Evolutionary conservation across 208 protist genomes (phyloP).

Genomic region (Leishmania aethiopica): DNA sequence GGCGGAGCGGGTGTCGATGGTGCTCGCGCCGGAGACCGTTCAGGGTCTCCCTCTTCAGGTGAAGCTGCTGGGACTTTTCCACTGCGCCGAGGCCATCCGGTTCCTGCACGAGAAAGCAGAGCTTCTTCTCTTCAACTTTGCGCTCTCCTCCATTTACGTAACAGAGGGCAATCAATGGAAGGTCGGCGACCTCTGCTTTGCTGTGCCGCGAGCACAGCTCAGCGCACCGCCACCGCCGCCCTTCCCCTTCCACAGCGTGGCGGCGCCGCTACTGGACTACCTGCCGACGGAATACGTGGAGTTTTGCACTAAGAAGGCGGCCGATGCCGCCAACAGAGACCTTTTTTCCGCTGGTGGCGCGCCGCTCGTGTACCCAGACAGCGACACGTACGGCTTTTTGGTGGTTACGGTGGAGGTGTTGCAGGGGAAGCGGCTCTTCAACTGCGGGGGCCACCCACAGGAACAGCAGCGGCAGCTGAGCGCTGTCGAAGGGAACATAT

Average conservation of each 20-base stretch:
- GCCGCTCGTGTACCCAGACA: constrained; percentile 48
- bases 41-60: constrained; percentile 36
- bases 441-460: constrained; percentile 30
- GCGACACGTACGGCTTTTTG: constrained; percentile 62
- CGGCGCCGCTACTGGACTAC: constrained; percentile 62
- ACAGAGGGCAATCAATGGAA: constrained; percentile 52
- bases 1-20: constrained; percentile 49
- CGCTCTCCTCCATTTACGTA: constrained; percentile 48
- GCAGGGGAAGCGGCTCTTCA: constrained; percentile 33
- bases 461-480: constrained; percentile 31
- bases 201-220: constrained; percentile 24
- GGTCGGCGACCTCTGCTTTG: constrained; percentile 53
- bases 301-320: constrained; percentile 9
- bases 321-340: constrained; percentile 3
- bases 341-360: neutral
- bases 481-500: constrained; percentile 29
- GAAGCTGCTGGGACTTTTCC: constrained; percentile 43
- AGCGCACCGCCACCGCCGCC: neutral
- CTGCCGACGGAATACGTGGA: constrained; percentile 46
- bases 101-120: constrained; percentile 61
- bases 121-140: constrained; percentile 56
- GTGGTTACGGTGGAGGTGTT: constrained; percentile 49
- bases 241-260: constrained; percentile 32
- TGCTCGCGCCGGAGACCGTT: constrained; percentile 31
- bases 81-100: constrained; percentile 46